Base-by-base conservation (phyloP, 805 yeast genomes). In the Lipomyces yamanashiensis region DNA sequence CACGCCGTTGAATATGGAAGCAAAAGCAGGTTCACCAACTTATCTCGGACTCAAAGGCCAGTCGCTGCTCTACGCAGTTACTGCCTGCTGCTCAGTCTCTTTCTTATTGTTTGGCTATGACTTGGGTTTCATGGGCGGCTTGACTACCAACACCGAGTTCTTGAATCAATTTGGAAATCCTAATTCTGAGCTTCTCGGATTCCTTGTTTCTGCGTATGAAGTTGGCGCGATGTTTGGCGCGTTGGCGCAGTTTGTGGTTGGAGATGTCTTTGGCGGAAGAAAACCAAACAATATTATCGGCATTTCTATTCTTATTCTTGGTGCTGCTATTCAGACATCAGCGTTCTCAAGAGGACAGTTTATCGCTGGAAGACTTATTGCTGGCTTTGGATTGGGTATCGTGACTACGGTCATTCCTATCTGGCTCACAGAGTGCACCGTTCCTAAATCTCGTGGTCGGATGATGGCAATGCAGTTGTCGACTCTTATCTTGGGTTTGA, bases 121-220 rank as follows among this genome's bases (percentile, higher is more conserved):
- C 68, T 87, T 89, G 73, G 96, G 95, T 63, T 92, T 88, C 28
- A 87, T 90, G 81, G 84, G 89, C 44, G 92, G 95, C 0, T 82
- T 90, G 41, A 76, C 89, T 50, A 87, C 91, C 1, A 87, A 85
- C 55, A 79, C 79, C 1, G 59, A 39, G 90, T 63, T 63, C 19
- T 45, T 64, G 33, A 45, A 57, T 33, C 19, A 34, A 15, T 60
- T 65, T 56, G 45, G 51, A 52, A 33, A 66, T 56, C 70, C 70
- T 12, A 33, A 70, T 43, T 62, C 76, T 0, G 56, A 71, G 5
- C 59, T 72, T 13, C 74, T 72, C 34, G 78, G 78, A 9, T 68
- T 73, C 21, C 67, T 73, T 13, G 73, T 74, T 7, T 75, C 77
- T 2, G 47, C 73, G 4, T 87, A 87, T 68, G 91, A 89, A 39